Conservation (phyloP, 2,329 filamentous ascomycete species). For the Zymoseptoria pseudotritici region DNA sequence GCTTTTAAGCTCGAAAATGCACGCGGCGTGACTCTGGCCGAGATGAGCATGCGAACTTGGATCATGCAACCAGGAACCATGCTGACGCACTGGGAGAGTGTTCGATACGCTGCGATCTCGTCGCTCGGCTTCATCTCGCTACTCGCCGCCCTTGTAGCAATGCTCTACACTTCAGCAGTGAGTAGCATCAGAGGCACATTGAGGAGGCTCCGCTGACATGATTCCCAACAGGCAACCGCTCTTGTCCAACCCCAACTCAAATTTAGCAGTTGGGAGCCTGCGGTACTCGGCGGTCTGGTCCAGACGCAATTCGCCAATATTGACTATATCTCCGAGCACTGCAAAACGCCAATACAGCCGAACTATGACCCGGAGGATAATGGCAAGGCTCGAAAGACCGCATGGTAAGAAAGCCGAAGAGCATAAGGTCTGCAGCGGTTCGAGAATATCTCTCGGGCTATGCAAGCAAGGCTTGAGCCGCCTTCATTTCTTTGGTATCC, state of each 20-base stretch:
- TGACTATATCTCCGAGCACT: conserved; percentile 47
- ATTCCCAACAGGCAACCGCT: conserved; percentile 48
- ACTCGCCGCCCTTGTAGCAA: conserved; percentile 56
- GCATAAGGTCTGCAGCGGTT: no score
- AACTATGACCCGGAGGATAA: conserved; percentile 37
- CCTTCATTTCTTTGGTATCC: no score
- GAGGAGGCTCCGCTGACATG: not conserved
- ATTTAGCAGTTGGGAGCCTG: conserved; percentile 46
- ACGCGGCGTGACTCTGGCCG: conserved; percentile 62
- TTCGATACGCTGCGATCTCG: conserved; percentile 57
- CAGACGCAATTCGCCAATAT: conserved; percentile 57
- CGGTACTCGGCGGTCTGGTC: conserved; percentile 50
- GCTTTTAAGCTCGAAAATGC: conserved; percentile 49
- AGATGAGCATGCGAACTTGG: conserved; percentile 73
- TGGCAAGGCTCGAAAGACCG: conserved; percentile 27
- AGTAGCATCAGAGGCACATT: not conserved
- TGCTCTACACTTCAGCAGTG: conserved; percentile 65
- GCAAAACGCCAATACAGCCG: conserved; percentile 52
- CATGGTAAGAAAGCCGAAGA: conserved; percentile 33
- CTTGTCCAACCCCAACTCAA: conserved; percentile 67
- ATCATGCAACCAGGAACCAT: conserved; percentile 52
- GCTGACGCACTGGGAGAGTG: conserved; percentile 59
- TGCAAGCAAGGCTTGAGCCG: no score
- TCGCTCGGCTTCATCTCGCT: conserved; percentile 59
- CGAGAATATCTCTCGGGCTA: no score